phyloP scores from a whole-genome alignment of 495 filamentous ascomycete genomes.

The Apiosordaria backusii region DNA sequence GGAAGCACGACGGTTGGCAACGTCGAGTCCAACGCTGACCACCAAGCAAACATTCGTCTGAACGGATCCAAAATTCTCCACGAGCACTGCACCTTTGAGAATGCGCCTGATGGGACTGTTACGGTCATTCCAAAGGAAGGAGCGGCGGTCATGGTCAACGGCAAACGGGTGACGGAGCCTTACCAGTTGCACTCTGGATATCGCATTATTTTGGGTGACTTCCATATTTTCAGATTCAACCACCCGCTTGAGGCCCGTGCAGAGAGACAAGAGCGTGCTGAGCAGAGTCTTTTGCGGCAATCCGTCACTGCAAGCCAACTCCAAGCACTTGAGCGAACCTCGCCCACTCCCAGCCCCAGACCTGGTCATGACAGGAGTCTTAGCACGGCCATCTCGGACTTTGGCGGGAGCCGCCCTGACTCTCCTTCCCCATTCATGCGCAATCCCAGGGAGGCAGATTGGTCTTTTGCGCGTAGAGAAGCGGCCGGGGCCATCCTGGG shows the following conservation, averaged over 20 bases:
- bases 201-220: conserved; percentile 94
- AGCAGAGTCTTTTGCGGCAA: conserved; percentile 76
- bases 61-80: conserved; percentile 90
- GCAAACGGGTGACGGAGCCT: conserved; percentile 76
- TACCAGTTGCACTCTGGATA: conserved; percentile 85
- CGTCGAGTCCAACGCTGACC: conserved; percentile 72
- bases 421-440: conserved; percentile 68
- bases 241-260: conserved; percentile 93
- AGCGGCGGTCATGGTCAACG: conserved; percentile 97
- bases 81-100: conserved; percentile 90
- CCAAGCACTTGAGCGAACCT: conserved; percentile 44
- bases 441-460: conserved; percentile 82
- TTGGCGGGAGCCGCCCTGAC: conserved; percentile 68
- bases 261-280: conserved; percentile 69
- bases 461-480: conserved; percentile 91
- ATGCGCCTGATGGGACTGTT: conserved; percentile 81
- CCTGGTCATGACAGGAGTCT: conserved; percentile 70
- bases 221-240: conserved; percentile 99
- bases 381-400: conserved; percentile 66
- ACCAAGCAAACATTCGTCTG: conserved; percentile 80
- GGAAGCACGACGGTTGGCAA: conserved; percentile 92
- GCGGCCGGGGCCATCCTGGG: conserved; percentile 86
- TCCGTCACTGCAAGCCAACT: conserved; percentile 81
- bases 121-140: conserved; percentile 84
- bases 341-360: conserved; percentile 58